Evolutionary conservation across 1,284 basidiomycete genomes (phyloP), one percentile per base, ranked within the genome.

Genomic region (Ceratobasidium sp.): DNA sequence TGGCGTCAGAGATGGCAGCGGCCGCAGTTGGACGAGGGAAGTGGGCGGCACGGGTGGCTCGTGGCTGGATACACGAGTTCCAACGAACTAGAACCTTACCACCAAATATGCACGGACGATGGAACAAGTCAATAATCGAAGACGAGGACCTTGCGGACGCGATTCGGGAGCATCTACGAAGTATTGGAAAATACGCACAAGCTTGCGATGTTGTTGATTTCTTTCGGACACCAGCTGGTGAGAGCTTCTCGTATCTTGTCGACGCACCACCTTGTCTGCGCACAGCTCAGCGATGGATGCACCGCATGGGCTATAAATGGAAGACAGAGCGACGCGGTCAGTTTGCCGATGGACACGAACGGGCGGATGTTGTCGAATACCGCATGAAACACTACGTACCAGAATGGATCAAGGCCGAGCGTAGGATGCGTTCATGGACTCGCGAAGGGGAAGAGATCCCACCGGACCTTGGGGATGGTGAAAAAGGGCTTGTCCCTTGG

Each of bases 401-500:
- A 8, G 43, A 44, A n/a, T 55, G 50, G 64, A 54, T 41, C 4
- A 52, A 52, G 21, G 28, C 38, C 11, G 50, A 67, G 50, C n/a
- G 35, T 16, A 35, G 35, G n/a, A 67, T 67, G 64, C 64, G 23
- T 18, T 41, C 30, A 4, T 67, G 64, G 49, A 52, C 54, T n/a
- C n/a, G 55, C 23, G 38, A 67, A n/a, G 64, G 64, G 13, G 46
- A 43, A 3, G 35, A 67, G 21, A 55, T 67, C 13, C 35, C 50
- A n/a, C 64, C 50, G 30, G 50, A 67, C 11, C 23, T 78, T 13
- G 76, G 80, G 52, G 52, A 30, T 44, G 73, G 77, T 0, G 76
- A 76, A 32, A 26, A 32, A 13, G 49, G 23, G 44, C 30, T 67
- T 32, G 47, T 75, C 9, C 21, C 47, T 1, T 46, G 57, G 38